Base-by-base conservation (phyloP, 2,329 filamentous ascomycete genomes). In the Anthostomella pinea region DNA sequence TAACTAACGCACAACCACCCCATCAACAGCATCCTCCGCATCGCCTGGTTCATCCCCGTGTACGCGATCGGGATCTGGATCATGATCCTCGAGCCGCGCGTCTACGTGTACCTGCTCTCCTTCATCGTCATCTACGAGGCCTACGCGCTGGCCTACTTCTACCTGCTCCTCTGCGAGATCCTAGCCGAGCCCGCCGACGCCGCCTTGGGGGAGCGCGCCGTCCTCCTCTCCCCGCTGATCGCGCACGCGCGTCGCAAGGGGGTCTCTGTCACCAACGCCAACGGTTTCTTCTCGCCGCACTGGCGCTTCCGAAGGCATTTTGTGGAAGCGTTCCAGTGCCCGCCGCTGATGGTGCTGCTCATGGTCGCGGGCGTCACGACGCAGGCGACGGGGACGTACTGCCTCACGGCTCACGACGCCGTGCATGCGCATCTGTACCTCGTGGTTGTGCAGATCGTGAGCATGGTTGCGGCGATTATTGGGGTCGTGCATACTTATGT, bases 131-230 rank as follows among this genome's bases (percentile, higher is more conserved):
- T 67, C 5, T 57, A 64, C 39, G 62, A 72, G 50, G 52, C 59
- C 4, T 48, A 67, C 18, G 64, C 66, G 8, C 48, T 73, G 2
- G 60, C 58, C n/a, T 56, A 58, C 8, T 71, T 71, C 46, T 68
- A 69, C 42, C 54, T 71, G 8, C 57, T 71, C 18, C 53, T 70
- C 24, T 67, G 63, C 45, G 65, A 66, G 28, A 69, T 61, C 31
- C 49, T 71, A 4, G 62, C 56, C 30, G 38, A 26, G 13, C 45
- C 44, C 26, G 18, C 31, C 30, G 26, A 32, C 18, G 26, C 19
- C 3, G 58, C 60, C 29, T 48, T 59, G 11, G 39, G 50, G 8
- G 53, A 53, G 14, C 54, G 62, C 6, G 57, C 60, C 7, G 44
- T 58, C 15, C 68, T 65, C 48, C 63, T 69, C 37, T 47, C 57